Conservation (phyloP, 2,329 filamentous ascomycete species). For the Microthyrium microscopicum region DNA sequence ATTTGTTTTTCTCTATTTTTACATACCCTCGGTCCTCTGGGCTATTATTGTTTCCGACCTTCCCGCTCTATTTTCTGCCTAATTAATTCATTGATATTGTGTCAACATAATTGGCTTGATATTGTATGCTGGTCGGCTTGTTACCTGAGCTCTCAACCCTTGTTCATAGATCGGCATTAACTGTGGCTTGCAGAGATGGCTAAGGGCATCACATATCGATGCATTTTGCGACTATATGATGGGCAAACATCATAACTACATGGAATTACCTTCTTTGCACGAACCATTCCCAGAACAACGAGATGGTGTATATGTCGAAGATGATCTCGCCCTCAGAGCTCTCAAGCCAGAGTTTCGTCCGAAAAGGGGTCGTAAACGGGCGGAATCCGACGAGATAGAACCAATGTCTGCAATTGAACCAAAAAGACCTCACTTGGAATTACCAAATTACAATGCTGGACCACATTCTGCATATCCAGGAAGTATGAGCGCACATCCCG, state of each 20-base stretch:
- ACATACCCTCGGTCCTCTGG: too few species aligned
- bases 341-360: constrained; percentile 59
- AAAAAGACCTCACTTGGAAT: constrained; percentile 48
- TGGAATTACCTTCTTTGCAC: constrained; percentile 49
- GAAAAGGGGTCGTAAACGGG: constrained; percentile 44
- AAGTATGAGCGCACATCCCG: constrained; percentile 38
- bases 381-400: constrained; percentile 43
- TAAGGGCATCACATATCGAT: constrained; percentile 91
- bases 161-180: too few species aligned
- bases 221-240: constrained; percentile 84
- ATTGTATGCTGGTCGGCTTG: too few species aligned
- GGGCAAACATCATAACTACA: constrained; percentile 66
- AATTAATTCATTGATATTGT: too few species aligned
- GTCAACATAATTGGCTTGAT: too few species aligned
- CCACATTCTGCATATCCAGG: constrained; percentile 33
- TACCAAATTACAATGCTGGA: constrained; percentile 20
- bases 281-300: constrained; percentile 50
- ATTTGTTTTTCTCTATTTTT: too few species aligned
- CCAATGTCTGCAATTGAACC: constrained; percentile 23
- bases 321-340: constrained; percentile 75
- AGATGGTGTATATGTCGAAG: constrained; percentile 70
- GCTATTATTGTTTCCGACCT: too few species aligned
- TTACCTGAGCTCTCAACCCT: too few species aligned
- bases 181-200: constrained; percentile 61
- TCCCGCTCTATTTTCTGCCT: too few species aligned